A percentile compares a stretch with the other conserved stretches of the same genome.
Evolutionary conservation across 805 yeast species (phyloP).

Genomic region (Zygosaccharomyces gambellarensis): DNA sequence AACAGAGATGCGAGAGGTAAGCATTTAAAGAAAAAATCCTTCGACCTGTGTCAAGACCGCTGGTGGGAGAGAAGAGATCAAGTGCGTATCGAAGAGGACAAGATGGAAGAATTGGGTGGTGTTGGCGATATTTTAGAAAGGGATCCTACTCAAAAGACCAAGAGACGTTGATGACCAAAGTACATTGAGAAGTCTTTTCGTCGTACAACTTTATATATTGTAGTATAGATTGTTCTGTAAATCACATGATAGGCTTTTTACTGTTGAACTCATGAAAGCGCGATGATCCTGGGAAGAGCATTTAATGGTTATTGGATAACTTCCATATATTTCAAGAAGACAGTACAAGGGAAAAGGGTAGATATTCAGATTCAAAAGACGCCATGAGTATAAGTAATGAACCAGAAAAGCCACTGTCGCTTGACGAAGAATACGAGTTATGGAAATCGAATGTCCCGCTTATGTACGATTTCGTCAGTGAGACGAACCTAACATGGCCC

Average conservation of each 20-base stretch:
- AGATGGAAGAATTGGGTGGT: slow-evolving; percentile 84
- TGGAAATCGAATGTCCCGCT: slow-evolving; percentile 79
- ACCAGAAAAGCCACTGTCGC: slow-evolving; percentile 30
- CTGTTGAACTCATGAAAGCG: neutral
- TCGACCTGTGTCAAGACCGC: slow-evolving; percentile 86
- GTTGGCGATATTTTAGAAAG: slow-evolving; percentile 82
- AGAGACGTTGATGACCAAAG: slow-evolving; percentile 39
- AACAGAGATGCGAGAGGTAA: slow-evolving; percentile 85
- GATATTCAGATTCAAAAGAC: neutral
- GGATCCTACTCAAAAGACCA: slow-evolving; percentile 50
- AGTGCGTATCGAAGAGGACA: slow-evolving; percentile 81
- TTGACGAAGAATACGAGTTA: slow-evolving; percentile 59
- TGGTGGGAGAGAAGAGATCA: slow-evolving; percentile 99
- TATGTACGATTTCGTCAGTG: slow-evolving; percentile 80
- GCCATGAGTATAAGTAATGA: slow-evolving; percentile 16
- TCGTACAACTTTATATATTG: neutral
- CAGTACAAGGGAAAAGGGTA: neutral
- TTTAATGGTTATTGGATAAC: neutral
- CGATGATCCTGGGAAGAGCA: neutral
- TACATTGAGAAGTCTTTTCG: neutral
- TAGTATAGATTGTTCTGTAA: neutral
- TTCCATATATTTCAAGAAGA: neutral
- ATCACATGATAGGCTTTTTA: slow-evolving; percentile 2
- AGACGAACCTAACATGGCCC: slow-evolving; percentile 79
- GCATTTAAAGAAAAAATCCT: slow-evolving; percentile 79